Base-by-base conservation (phyloP, 225 moss, liverwort and hornwort genomes). In the Asterella californica region DNA sequence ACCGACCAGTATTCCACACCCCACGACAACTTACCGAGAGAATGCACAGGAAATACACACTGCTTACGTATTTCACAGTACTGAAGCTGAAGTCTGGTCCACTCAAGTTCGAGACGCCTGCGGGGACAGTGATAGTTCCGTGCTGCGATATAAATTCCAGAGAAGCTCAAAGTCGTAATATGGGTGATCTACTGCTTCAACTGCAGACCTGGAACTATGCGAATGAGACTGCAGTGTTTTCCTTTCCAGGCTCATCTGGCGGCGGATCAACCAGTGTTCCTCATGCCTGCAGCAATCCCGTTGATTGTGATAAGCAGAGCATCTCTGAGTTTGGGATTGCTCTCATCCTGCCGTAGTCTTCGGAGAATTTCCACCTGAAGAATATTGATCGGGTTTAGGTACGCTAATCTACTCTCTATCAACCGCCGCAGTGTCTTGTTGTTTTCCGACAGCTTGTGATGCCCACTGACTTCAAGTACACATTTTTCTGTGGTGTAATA, bases 271-370 rank as follows among this genome's bases (percentile, higher is more conserved):
- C 93, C 91, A 9, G 93, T 95, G 73, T 93, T 93, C 52, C 90
- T 88, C 93, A 93, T 95, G 60, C 92, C 91, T 0, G 93, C 95
- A 6, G 93, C 95, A 73, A 95, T 95, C n/a, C 95, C 95, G 60
- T 95, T 95, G 54, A 95, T 95, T 6, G 95, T 95, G 78, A 95
- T 95, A 22, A 95, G 67, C 0, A 95, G 76, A 32, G 95, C 91
- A 76, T 95, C 95, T 81, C 95, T 90, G 4, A 95, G 88, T 86
- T 91, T 95, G 38, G 90, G 91, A 46, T 95, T 95, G 76, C 84
- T 89, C 76, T 86, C 87, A 79, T 95, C 93, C 64, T 91, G 91
- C 53, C 93, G 85, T 82, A 95, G 83, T 57, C 95, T 85, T 10
- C 87, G 84, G 1, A 95, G 91, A 57, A 95, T 82, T 62, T 95